phyloP scores from a whole-genome alignment of 2,329 filamentous ascomycete species.

The Emericellopsis atlantica region DNA sequence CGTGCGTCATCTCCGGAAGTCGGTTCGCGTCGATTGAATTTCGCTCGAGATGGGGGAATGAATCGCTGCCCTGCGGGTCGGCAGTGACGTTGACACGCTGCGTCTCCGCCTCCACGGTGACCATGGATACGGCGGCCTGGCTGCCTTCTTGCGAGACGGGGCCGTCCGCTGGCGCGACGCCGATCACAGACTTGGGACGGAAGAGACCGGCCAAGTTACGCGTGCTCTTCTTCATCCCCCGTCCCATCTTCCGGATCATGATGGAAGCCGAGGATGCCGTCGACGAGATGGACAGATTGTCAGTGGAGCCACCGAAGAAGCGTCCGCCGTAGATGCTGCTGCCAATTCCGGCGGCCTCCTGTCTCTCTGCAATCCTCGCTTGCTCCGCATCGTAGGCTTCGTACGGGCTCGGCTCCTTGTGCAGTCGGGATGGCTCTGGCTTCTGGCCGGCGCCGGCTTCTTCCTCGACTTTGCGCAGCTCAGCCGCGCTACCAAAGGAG shows the following conservation, averaged over 20 bases:
- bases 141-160: slow-evolving; percentile 52
- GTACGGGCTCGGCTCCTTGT: slow-evolving; percentile 48
- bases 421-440: slow-evolving; percentile 38
- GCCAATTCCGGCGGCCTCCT: slow-evolving; percentile 85
- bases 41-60: slow-evolving; percentile 71
- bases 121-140: slow-evolving; percentile 82
- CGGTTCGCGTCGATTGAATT: slow-evolving; percentile 63
- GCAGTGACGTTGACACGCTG: slow-evolving; percentile 69
- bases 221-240: slow-evolving; percentile 90
- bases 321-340: slow-evolving; percentile 87
- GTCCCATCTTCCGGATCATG: slow-evolving; percentile 97
- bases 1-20: slow-evolving; percentile 27
- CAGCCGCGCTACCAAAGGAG: slow-evolving; percentile 90
- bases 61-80: slow-evolving; percentile 52
- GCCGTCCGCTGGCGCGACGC: slow-evolving; percentile 56
- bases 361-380: slow-evolving; percentile 77
- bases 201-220: slow-evolving; percentile 89
- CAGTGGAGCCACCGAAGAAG: slow-evolving; percentile 81
- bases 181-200: slow-evolving; percentile 82
- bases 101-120: slow-evolving; percentile 88
- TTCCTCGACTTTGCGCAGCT: slow-evolving; percentile 65
- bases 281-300: slow-evolving; percentile 86
- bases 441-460: slow-evolving; percentile 11
- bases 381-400: slow-evolving; percentile 78
- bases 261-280: slow-evolving; percentile 82